Evolutionary conservation across 2,329 filamentous ascomycete genomes (phyloP), one percentile per base, ranked within the genome.

Genomic region (Chrysosphaeria jannelii): DNA sequence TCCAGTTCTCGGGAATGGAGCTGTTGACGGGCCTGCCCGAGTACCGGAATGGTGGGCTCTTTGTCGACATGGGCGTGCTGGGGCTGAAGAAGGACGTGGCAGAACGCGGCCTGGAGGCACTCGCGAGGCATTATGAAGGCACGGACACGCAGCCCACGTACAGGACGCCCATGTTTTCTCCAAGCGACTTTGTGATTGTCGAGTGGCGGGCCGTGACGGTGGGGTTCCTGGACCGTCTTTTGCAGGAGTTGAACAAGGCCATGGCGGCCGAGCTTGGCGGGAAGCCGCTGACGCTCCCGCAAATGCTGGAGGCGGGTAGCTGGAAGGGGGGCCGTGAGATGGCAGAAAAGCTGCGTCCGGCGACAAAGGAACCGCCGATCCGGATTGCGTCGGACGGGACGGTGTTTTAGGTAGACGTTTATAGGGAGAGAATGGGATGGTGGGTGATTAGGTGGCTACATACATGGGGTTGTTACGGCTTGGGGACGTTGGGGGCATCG

Each of bases 321-420:
- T 97, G 85, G 81, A 93, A 93, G 71, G 81, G 81, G 35, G 85
- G 85, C 28, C 67, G 85, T 39, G 85, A 93, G 47, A 71, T 93
- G 40, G 85, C 85, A 31, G 81, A 91, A 48, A 76, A 91, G 32
- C 81, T 76, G 34, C 59, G 85, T 34, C 85, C 85, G 12, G 93
- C 91, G 38, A 93, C 85, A 24, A 90, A 85, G 47, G 76, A 89
- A 41, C 76, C 81, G 15, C 85, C 85, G 4, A 93, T 97, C 39
- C 66, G 91, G 47, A 91, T 93, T 35, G 59, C 89, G 34, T 90
- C 76, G 32, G 85, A 97, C 42, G 85, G 85, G 30, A 93, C 85
- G 13, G 75, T 97, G 33, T 93, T 97, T 42, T 35, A 29, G n/a
- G n/a, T n/a, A n/a, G n/a, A n/a, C n/a, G n/a, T n/a, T n/a, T n/a